Evolutionary conservation across 2,329 filamentous ascomycete species (phyloP), one percentile per base, ranked within the genome.

Genomic region (Albophoma yamanashiensis): DNA sequence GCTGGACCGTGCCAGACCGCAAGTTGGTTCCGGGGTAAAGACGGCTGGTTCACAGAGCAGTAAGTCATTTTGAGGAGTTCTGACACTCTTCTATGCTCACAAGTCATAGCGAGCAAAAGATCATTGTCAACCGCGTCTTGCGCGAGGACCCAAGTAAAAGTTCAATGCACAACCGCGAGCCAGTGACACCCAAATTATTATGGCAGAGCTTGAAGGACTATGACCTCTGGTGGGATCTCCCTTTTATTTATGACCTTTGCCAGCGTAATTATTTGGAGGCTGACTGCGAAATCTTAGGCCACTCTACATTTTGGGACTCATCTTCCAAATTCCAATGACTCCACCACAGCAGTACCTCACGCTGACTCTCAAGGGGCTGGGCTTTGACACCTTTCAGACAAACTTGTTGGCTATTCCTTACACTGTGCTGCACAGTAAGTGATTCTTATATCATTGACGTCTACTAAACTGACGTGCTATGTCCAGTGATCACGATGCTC

Each of bases 111-210:
- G 82, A 85, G 64, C 78, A 83, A 61, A 71, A 73, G 34, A 85
- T 86, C 59, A 75, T 85, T 3, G 81, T 84, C 31, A 86, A 85
- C 63, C 75, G 84, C 2, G 68, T 76, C 15, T 68, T 76, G 38
- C 77, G 83, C 2, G 83, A 87, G 57, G 83, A 85, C 59, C 82
- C 82, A 0, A 75, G 74, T 58, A 84, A 84, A 65, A 80, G 80
- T 40, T 79, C 81, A 62, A 84, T 86, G 80, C 79, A 84, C 67
- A 85, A 85, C 64, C 76, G 82, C 2, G 66, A 72, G 38, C 66
- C 64, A 5, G 73, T 85, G 22, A 79, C 78, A 0, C 71, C 74
- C 1, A 73, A 69, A 20, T 68, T 76, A 2, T 74, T 84, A 0
- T 82, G 78, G 76, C 69, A 84, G 45, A 75, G 78, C 2, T 65